These are phyloP conservation scores for Flagelloscypha sp. DNA, from an alignment of 768 basidiomycete genomes.

Conservation along the genomic window DNA sequence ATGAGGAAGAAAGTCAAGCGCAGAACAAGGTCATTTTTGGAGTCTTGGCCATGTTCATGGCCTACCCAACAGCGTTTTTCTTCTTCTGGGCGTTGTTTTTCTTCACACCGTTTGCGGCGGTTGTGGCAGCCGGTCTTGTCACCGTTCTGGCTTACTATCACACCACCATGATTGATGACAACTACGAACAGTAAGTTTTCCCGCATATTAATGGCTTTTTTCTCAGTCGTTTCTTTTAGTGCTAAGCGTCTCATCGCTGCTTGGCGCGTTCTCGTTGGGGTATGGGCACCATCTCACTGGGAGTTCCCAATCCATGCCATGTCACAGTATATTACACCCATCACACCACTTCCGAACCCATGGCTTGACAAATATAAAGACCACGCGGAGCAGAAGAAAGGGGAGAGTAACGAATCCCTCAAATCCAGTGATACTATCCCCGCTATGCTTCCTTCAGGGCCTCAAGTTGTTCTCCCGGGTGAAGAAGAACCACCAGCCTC, in stretches of 20 bases:
- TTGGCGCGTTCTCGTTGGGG: conserved; percentile 95
- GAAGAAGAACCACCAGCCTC: too few species aligned
- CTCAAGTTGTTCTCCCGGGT: conserved; percentile 6
- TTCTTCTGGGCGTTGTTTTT: conserved; percentile 78
- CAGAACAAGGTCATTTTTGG: conserved; percentile 96
- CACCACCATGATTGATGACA: conserved; percentile 73
- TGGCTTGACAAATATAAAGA: conserved; percentile 53
- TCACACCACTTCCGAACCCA: conserved; percentile 55
- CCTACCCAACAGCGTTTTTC: conserved; percentile 82
- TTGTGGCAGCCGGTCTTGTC: conserved; percentile 59
- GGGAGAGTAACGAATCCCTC: too few species aligned
- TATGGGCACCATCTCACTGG: conserved; percentile 83
- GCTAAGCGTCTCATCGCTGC: conserved; percentile 82
- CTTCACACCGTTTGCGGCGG: conserved; percentile 64
- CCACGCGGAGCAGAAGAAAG: too few species aligned
- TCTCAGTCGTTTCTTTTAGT: conserved; percentile 30
- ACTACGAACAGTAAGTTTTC: conserved; percentile 64
- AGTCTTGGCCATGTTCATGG: conserved; percentile 58
- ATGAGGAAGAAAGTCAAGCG: conserved; percentile 92
- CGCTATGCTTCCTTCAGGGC: conserved; percentile 6
- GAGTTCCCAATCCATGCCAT: conserved; percentile 73
- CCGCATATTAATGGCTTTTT: conserved; percentile 2
- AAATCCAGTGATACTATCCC: too few species aligned
- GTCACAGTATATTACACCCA: conserved; percentile 62
- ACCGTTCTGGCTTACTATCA: conserved; percentile 83